A percentile compares a stretch with the other conserved stretches of the same genome.
phyloP scores from a whole-genome alignment of 2,329 filamentous ascomycete genomes.

The Zymoseptoria ardabiliae region DNA sequence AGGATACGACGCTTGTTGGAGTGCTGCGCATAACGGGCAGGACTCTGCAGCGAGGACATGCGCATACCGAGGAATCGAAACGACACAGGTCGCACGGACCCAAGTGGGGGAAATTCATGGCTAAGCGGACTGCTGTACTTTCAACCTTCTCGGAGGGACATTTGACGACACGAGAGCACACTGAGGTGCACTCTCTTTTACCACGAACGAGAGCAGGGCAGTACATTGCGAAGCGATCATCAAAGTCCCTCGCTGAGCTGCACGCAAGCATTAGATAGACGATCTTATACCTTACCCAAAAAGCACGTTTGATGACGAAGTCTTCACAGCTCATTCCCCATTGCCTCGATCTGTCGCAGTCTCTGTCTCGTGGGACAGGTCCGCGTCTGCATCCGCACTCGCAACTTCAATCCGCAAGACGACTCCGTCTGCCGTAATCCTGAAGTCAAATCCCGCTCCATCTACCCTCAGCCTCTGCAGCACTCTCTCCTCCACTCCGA shows the following conservation, averaged over 20 bases:
- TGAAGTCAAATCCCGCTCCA: constrained; percentile 20
- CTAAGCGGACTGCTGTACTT: background rate
- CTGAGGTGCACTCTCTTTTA: background rate
- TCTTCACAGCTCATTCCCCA: background rate
- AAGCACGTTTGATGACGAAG: background rate
- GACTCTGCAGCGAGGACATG: background rate
- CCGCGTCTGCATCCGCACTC: background rate
- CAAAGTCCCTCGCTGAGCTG: background rate
- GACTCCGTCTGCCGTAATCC: constrained; percentile 17
- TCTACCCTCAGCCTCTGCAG: constrained; percentile 14
- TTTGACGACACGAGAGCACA: background rate
- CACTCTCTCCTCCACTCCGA: constrained; percentile 20
- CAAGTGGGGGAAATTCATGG: background rate
- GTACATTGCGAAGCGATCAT: constrained; percentile 1
- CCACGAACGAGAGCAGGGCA: background rate
- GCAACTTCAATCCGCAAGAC: background rate
- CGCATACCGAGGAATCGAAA: background rate
- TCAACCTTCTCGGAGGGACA: background rate
- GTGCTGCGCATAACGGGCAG: background rate
- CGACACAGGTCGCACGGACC: background rate
- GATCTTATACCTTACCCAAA: constrained; percentile 1
- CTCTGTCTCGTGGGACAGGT: background rate
- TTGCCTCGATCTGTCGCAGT: background rate
- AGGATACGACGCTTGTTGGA: background rate
- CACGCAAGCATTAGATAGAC: background rate